phyloP scores from a whole-genome alignment of 805 yeast genomes.

The Cyberlindnera bimundalis region DNA sequence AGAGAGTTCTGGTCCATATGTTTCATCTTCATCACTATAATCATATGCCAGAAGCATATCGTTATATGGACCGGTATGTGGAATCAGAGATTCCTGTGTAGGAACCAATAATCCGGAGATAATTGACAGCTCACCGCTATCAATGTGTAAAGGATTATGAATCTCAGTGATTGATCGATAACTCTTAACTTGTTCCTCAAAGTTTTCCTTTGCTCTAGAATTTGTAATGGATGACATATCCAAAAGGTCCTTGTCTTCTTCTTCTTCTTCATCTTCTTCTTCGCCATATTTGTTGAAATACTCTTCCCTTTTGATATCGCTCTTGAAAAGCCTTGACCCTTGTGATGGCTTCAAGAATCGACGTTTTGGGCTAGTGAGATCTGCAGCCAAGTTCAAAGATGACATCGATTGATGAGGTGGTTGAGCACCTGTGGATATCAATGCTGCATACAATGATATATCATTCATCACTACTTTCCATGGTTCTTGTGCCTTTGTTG shows the following conservation, averaged over 20 bases:
- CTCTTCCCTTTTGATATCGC: neutral
- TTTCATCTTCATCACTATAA: constrained; percentile 19
- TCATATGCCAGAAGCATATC: constrained; percentile 25
- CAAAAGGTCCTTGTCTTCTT: constrained; percentile 10
- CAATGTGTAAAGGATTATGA: constrained; percentile 3
- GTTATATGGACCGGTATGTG: constrained; percentile 9
- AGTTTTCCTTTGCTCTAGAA: constrained; percentile 2
- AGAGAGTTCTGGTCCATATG: too few species aligned
- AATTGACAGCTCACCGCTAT: too few species aligned
- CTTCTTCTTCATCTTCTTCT: neutral
- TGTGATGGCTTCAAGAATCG: neutral
- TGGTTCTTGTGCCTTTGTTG: constrained; percentile 15
- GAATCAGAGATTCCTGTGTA: too few species aligned
- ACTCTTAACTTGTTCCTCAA: neutral
- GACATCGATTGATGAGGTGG: constrained; percentile 15
- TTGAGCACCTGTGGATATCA: constrained; percentile 32
- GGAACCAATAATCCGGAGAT: too few species aligned
- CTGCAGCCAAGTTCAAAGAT: constrained; percentile 19
- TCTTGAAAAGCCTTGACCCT: neutral
- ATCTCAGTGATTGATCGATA: constrained; percentile 5
- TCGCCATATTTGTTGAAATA: neutral
- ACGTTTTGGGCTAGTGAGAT: constrained; percentile 26
- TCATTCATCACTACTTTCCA: constrained; percentile 36
- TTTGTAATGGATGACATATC: constrained; percentile 1
- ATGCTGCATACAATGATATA: constrained; percentile 37